A percentile compares a stretch with the other conserved stretches of the same genome.
phyloP scores from a whole-genome alignment of 2,329 filamentous ascomycete species.

The Cytospora mali region DNA sequence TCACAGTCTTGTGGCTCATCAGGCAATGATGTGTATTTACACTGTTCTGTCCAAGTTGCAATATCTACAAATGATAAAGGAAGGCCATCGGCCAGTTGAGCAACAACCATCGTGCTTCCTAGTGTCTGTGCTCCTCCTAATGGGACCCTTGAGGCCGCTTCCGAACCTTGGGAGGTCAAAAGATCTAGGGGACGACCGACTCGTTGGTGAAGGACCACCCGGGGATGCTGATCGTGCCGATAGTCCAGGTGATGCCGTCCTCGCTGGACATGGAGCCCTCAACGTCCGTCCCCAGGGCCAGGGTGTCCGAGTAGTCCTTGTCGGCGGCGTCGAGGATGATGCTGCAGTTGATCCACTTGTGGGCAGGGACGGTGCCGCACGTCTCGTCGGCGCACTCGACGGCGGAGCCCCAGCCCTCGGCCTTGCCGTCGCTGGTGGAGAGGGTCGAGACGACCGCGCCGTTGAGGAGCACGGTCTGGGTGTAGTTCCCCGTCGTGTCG shows the following conservation, averaged over 20 bases:
- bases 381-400: slow-evolving; percentile 72
- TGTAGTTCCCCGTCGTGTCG: slow-evolving; percentile 43
- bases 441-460: slow-evolving; percentile 42
- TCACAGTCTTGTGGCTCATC: too few relatives aligned
- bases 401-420: slow-evolving; percentile 47
- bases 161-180: neutral
- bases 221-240: slow-evolving; percentile 28
- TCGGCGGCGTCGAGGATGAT: slow-evolving; percentile 27
- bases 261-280: slow-evolving; percentile 25
- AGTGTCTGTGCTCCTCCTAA: slow-evolving; percentile 3
- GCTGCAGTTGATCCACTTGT: slow-evolving; percentile 27
- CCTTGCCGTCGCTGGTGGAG: slow-evolving; percentile 47
- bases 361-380: slow-evolving; percentile 56
- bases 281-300: slow-evolving; percentile 18
- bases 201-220: slow-evolving; percentile 18
- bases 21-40: neutral
- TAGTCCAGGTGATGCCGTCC: slow-evolving; percentile 25
- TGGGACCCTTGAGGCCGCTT: too few relatives aligned
- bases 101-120: neutral
- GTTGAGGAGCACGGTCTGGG: slow-evolving; percentile 43
- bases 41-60: too few relatives aligned
- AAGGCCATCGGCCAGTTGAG: neutral
- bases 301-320: slow-evolving; percentile 21
- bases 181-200: neutral
- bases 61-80: too few relatives aligned